Base-by-base conservation (phyloP, 2,329 filamentous ascomycete genomes). In the Colletotrichum truncatum region DNA sequence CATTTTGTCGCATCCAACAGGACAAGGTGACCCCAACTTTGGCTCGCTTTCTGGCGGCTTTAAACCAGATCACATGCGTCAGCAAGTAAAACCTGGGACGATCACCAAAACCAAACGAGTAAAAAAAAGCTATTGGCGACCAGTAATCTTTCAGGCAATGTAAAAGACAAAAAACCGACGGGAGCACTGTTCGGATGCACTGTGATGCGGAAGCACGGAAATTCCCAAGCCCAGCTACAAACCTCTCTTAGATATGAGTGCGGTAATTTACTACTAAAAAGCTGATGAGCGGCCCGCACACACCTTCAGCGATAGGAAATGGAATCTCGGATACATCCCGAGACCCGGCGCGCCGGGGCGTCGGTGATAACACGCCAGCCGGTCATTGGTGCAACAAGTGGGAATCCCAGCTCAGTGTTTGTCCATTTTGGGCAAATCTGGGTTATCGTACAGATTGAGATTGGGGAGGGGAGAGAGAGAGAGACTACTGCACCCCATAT, bases 161-260 rank as follows among this genome's bases (percentile, higher is more conserved):
- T 14, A 39, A n/a, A 30, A 28, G 25, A 48, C 6, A 16, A 14
- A n/a, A n/a, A n/a, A n/a, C n/a, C 1, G 1, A 39, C 32, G 14
- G 18, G 14, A 38, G 36, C 26, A 65, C 56, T 65, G 62, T 62
- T 65, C 62, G 62, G 62, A 14, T 65, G 48, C 26, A 62, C 62
- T 65, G 62, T 65, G 56, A 25, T 25, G 14, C 62, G 62, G 62
- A 62, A 53, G 30, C 18, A 14, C 62, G 62, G 62, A 64, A 64
- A 14, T 10, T 18, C 16, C n/a, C n/a, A n/a, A n/a, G n/a, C n/a
- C n/a, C n/a, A n/a, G n/a, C n/a, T n/a, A n/a, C n/a, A n/a, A n/a
- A 34, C 32, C n/a, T 28, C 16, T 18, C 46, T 25, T 12, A 4
- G 23, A 21, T 28, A 3, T 18, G 55, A 54, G 41, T 61, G 56